Base-by-base conservation (phyloP, 352 stramenopile genomes). In the Phytophthora chlamydospora region DNA sequence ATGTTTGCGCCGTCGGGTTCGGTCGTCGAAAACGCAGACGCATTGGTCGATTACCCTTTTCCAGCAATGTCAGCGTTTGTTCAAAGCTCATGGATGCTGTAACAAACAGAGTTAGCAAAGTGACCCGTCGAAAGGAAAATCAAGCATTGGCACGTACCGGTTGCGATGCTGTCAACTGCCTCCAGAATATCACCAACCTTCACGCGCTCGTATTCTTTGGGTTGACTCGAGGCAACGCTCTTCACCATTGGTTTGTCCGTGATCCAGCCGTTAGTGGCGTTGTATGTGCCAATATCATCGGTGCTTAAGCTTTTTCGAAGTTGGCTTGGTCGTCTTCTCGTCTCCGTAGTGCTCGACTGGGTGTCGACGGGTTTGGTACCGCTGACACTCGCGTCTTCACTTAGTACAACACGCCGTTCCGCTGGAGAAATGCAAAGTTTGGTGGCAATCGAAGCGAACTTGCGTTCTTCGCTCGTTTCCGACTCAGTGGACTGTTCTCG, bases 111-210 rank as follows among this genome's bases (percentile, higher is more conserved):
- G 12, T 17, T 46, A 17, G 16, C 12, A 35, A 38, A 9, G 17
- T 47, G 40, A 53, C 4, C 24, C 4, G 24, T 29, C 24, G 24
- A 53, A 58, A 52, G 33, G 8, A 13, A 32, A 9, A 10, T 19
- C 6, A 40, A 13, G 24, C 35, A 64, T 52, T 53, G 33, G 57
- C 31, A 0, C 62, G 33, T 62, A 91, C 80, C 69, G 38, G 80
- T 91, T 9, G 83, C 73, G 14, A 93, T 83, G 40, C 84, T 85
- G 40, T 93, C 83, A 24, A 93, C 69, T 17, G 86, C 75, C 62
- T 89, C 80, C 6, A 95, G 60, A 7, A 90, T 70, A 49, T 95
- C 86, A 1, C 84, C 86, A 39, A 83, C 66, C 57, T 77, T 69
- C 3, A 91, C 49, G 1, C 64, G 45, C 34, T 61, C 58, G 34